Evolutionary conservation across 1,284 basidiomycete genomes (phyloP), one percentile per base, ranked within the genome.

Genomic region (Neolentinus lepideus): DNA sequence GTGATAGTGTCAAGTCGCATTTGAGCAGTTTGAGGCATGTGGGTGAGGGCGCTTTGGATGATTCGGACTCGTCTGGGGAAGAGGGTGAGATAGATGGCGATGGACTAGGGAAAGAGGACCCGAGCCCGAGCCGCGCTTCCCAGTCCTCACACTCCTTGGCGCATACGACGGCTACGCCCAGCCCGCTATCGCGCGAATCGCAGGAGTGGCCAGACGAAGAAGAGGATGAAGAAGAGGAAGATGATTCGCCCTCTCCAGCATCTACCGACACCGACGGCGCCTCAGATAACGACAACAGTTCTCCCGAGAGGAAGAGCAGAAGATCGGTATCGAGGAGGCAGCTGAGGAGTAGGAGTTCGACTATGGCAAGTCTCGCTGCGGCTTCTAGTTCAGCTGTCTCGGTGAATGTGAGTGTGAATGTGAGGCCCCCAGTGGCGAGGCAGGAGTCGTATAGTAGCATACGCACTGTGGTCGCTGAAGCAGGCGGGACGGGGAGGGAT

Each of bases 11-110:
- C 19, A 67, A 61, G 51, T 6, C 6, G 4, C 19, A 25, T 19
- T 4, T 21, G 22, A 60, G 57, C 29, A 82, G 74, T 56, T 67
- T 80, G 31, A 72, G 79, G 1, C 80, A 88, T 61, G 79, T 86
- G 1, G 89, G 88, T 11, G 88, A 90, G 62, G 88, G 89, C 22
- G 85, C 85, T 1, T 68, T 91, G 10, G 84, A 86, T 59, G 86
- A 89, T 2, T 56, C 27, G n/a, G 57, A 55, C 33, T 57, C 59
- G 27, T 55, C 58, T 12, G 56, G 53, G 24, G 57, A 51, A 29
- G 33, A 38, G 35, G 52, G 25, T 11, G 52, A 54, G 52, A 36
- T 24, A n/a, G 47, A 22, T 24, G 47, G 47, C 12, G 47, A 8
- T 6, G 47, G 47, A 6, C 6, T 4, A 25, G 43, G 43, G 43